Percentiles rank a stretch among this genome's conserved stretches.
Evolutionary conservation across 495 filamentous ascomycete species (phyloP).

Genomic region (Tuber magnatum): DNA sequence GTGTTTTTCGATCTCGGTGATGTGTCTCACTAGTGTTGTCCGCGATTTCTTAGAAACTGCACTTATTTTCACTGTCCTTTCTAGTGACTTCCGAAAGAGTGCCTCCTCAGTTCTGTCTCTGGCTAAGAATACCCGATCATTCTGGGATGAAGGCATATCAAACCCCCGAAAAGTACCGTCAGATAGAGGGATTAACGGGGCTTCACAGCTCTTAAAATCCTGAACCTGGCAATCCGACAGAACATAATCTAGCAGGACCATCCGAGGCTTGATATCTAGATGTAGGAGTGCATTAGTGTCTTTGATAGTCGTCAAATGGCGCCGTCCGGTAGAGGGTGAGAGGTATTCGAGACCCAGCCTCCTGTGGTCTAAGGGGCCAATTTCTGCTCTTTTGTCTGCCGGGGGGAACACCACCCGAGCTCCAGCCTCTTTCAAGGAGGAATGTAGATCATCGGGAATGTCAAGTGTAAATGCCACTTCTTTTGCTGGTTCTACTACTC

Average conservation of each 20-base stretch:
- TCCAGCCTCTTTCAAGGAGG: slow-evolving; percentile 21
- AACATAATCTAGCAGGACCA: slow-evolving; percentile 31
- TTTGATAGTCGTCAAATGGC: slow-evolving; percentile 13
- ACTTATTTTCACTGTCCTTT: slow-evolving; percentile 15
- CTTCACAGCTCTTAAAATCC: slow-evolving; percentile 21
- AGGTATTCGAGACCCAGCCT: slow-evolving; percentile 8
- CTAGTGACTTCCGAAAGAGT: slow-evolving; percentile 19
- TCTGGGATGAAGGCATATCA: neutral
- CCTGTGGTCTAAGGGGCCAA: slow-evolving; percentile 5
- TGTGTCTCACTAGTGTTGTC: slow-evolving; percentile 5
- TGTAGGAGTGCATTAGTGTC: slow-evolving; percentile 2
- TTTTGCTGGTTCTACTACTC: slow-evolving; percentile 8
- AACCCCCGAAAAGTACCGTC: slow-evolving; percentile 25
- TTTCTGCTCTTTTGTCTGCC: slow-evolving; percentile 18
- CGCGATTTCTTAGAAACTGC: neutral
- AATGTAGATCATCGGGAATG: slow-evolving; percentile 11
- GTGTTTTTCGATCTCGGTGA: slow-evolving; percentile 10
- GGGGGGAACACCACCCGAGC: slow-evolving; percentile 23
- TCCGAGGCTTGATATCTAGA: slow-evolving; percentile 2
- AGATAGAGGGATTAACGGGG: slow-evolving; percentile 26
- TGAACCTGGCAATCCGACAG: slow-evolving; percentile 25
- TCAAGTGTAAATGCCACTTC: slow-evolving; percentile 22
- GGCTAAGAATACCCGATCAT: slow-evolving; percentile 19
- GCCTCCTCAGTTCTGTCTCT: slow-evolving; percentile 6
- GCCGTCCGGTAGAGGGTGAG: slow-evolving; percentile 12